Evolutionary conservation across 805 yeast species (phyloP).

Genomic region (Candida gorgasii): DNA sequence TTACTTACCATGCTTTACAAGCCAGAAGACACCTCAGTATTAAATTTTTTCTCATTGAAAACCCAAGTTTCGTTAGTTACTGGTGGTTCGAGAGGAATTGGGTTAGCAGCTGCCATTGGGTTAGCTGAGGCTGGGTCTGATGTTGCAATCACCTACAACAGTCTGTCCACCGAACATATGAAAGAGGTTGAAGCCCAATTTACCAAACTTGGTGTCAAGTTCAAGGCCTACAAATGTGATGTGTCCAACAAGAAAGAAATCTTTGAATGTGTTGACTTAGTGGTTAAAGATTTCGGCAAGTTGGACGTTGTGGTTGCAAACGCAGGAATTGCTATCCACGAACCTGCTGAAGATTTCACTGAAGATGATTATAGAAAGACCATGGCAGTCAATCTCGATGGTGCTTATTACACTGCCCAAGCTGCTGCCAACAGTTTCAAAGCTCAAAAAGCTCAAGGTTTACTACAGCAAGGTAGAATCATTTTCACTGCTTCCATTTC

Average conservation of each 20-base stretch:
- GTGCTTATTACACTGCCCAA: slow-evolving; percentile 46
- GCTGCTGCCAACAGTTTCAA: slow-evolving; percentile 49
- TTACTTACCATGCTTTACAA: slow-evolving; percentile 16
- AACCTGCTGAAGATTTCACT: slow-evolving; percentile 31
- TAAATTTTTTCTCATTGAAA: slow-evolving; percentile 40
- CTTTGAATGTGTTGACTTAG: slow-evolving; percentile 23
- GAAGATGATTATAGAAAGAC: slow-evolving; percentile 38
- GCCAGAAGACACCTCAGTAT: slow-evolving; percentile 21
- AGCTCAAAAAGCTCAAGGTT: slow-evolving; percentile 37
- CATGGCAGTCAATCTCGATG: slow-evolving; percentile 43
- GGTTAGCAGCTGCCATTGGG: slow-evolving; percentile 46
- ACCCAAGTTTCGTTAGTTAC: slow-evolving; percentile 42
- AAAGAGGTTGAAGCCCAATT: slow-evolving; percentile 10
- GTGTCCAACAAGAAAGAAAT: slow-evolving; percentile 39
- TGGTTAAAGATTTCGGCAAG: slow-evolving; percentile 38
- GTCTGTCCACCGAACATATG: slow-evolving; percentile 12
- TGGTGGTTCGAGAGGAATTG: slow-evolving; percentile 49
- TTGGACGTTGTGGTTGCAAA: slow-evolving; percentile 44
- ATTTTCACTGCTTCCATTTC: slow-evolving; percentile 86
- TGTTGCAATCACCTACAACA: slow-evolving; percentile 36
- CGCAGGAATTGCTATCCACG: slow-evolving; percentile 46
- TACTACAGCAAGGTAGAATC: slow-evolving; percentile 15
- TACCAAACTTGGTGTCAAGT: slow-evolving; percentile 15
- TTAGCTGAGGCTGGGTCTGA: slow-evolving; percentile 44
- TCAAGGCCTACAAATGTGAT: slow-evolving; percentile 44